A percentile compares a stretch with the other conserved stretches of the same genome.
phyloP scores from a whole-genome alignment of 371 early-diverging fungal genomes.

The Coemansia sp. region DNA sequence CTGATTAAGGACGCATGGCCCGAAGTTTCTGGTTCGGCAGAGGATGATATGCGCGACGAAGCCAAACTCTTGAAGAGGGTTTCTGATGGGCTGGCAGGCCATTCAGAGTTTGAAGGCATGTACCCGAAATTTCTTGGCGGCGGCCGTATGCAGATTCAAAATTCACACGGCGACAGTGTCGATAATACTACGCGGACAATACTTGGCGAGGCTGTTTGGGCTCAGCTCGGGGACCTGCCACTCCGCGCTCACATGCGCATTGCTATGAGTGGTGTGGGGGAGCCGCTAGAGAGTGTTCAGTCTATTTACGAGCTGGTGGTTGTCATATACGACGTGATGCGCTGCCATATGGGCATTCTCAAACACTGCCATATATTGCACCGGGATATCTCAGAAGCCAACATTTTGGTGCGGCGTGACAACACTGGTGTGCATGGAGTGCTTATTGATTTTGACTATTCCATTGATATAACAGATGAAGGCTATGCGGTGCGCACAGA shows the following conservation, averaged over 20 bases:
- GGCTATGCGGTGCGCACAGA: conserved; percentile 12
- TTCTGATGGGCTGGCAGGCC: neutral
- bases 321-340: conserved; percentile 1
- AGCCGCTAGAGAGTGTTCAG: neutral
- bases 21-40: neutral
- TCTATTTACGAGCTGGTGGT: neutral
- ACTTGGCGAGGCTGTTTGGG: neutral
- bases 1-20: neutral
- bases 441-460: conserved; percentile 25
- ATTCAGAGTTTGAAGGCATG: neutral
- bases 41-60: neutral
- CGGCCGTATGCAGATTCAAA: neutral
- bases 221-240: neutral
- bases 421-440: neutral
- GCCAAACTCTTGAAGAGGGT: neutral
- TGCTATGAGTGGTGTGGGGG: neutral
- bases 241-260: neutral
- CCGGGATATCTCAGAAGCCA: neutral
- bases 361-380: neutral
- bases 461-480: neutral
- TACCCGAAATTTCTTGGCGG: neutral
- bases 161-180: neutral
- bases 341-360: conserved; percentile 6
- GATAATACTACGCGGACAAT: neutral
- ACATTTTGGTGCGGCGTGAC: conserved; percentile 12